phyloP scores from a whole-genome alignment of 768 basidiomycete genomes.

The Lactarius sp. region DNA sequence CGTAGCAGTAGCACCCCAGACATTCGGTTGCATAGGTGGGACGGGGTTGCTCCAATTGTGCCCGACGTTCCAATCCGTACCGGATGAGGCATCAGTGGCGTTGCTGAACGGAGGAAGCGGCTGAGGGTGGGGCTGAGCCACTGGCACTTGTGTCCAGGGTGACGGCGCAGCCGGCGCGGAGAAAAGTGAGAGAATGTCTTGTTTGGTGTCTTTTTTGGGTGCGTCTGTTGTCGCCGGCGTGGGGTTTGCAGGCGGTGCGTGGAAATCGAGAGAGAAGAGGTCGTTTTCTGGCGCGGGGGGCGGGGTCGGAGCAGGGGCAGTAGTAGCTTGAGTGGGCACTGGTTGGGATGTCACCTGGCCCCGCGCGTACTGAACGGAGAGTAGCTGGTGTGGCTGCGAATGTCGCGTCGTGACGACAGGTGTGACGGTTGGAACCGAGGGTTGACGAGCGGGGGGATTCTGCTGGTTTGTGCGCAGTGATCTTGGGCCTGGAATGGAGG shows the following conservation, averaged over 20 bases:
- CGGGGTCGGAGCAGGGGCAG: constrained; percentile 24
- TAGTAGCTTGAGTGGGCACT: neutral
- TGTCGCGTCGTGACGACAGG: constrained; percentile 36
- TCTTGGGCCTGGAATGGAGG: constrained; percentile 20
- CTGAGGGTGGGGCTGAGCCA: constrained; percentile 10
- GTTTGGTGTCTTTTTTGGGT: constrained; percentile 68
- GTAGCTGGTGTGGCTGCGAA: constrained; percentile 51
- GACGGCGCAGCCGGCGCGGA: constrained; percentile 40
- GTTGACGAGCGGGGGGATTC: constrained; percentile 31
- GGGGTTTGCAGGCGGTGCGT: constrained; percentile 46
- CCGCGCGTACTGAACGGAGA: constrained; percentile 35
- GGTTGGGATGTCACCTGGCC: constrained; percentile 10
- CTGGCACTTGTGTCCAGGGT: constrained; percentile 26
- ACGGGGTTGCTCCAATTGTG: constrained; percentile 53
- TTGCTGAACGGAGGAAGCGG: constrained; percentile 21
- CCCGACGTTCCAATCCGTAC: constrained; percentile 59
- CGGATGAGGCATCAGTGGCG: constrained; percentile 43
- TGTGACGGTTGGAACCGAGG: constrained; percentile 25
- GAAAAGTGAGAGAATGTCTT: constrained; percentile 83
- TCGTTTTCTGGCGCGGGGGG: constrained; percentile 48
- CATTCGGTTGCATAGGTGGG: constrained; percentile 29
- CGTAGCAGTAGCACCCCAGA: constrained; percentile 34
- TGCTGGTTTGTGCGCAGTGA: constrained; percentile 32
- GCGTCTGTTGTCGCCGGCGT: constrained; percentile 31
- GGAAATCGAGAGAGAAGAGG: constrained; percentile 85